A percentile compares a stretch with the other conserved stretches of the same genome.
phyloP scores from a whole-genome alignment of 2,329 filamentous ascomycete genomes.

The Botryotinia narcissicola region DNA sequence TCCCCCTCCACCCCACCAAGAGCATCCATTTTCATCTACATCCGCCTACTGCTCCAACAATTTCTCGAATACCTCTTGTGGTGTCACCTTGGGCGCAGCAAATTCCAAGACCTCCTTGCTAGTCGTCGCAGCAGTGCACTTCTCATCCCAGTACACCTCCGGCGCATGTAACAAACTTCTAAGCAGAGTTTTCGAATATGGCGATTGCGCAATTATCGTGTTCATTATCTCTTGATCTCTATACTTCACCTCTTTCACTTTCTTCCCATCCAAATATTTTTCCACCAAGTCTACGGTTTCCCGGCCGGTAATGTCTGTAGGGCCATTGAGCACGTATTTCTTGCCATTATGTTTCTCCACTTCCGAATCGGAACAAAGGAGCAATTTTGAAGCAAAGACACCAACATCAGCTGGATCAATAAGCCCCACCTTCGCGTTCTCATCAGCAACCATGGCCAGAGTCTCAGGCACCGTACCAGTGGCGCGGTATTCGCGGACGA shows the following conservation, averaged over 20 bases:
- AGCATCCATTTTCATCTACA: not conserved
- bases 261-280: not conserved
- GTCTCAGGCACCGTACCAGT: not conserved
- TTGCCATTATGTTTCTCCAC: not conserved
- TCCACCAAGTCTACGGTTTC: not conserved
- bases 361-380: not conserved
- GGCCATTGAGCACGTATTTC: not conserved
- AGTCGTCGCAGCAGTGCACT: not conserved
- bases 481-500: not conserved
- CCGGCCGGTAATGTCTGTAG: not conserved
- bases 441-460: not conserved
- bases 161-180: not conserved
- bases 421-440: not conserved
- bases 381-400: not conserved
- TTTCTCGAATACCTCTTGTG: not conserved
- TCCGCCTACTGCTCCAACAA: not conserved
- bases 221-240: not conserved
- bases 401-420: not conserved
- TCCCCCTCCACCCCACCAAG: not conserved
- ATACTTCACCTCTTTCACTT: not conserved
- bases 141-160: not conserved
- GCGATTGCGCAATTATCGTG: not conserved
- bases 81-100: not conserved
- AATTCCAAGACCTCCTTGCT: not conserved
- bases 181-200: not conserved